A percentile compares a stretch with the other conserved stretches of the same genome.
These are phyloP conservation scores for Linum lewisii DNA, from an alignment of 345 rosid species.

Conservation along the genomic window DNA sequence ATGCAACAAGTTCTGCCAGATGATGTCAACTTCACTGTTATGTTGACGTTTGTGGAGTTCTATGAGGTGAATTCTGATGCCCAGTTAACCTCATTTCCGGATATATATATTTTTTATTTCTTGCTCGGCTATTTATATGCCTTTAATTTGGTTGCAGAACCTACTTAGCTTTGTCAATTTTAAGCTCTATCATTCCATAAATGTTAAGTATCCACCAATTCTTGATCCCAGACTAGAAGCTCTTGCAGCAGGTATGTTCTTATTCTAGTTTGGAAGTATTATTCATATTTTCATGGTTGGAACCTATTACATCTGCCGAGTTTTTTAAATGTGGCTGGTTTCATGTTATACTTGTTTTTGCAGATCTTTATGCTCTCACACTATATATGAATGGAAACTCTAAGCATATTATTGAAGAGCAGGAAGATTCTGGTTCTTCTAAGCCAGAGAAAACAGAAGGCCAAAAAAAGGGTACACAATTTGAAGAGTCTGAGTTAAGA, in stretches of 20 bases:
- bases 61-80: constrained; percentile 49
- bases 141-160: constrained; percentile 46
- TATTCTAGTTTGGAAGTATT: background rate
- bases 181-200: constrained; percentile 65
- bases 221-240: constrained; percentile 87
- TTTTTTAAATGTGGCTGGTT: too few species aligned
- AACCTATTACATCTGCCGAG: background rate
- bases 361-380: constrained; percentile 89
- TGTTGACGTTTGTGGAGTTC: constrained; percentile 85
- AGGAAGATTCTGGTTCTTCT: constrained; percentile 33
- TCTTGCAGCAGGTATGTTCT: constrained; percentile 64
- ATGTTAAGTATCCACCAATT: constrained; percentile 83
- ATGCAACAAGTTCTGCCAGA: constrained; percentile 88
- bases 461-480: constrained; percentile 19
- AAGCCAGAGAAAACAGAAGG: constrained; percentile 29
- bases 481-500: constrained; percentile 64
- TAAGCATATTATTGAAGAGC: constrained; percentile 28
- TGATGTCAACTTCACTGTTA: constrained; percentile 75
- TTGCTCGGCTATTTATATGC: background rate
- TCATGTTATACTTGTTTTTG: constrained; percentile 11
- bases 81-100: background rate
- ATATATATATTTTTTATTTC: background rate
- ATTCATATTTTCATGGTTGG: background rate
- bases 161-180: constrained; percentile 76
- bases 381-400: constrained; percentile 65